Evolutionary conservation across 495 filamentous ascomycete species (phyloP), one percentile per base, ranked within the genome.

Genomic region (Aspergillus asperescens): DNA sequence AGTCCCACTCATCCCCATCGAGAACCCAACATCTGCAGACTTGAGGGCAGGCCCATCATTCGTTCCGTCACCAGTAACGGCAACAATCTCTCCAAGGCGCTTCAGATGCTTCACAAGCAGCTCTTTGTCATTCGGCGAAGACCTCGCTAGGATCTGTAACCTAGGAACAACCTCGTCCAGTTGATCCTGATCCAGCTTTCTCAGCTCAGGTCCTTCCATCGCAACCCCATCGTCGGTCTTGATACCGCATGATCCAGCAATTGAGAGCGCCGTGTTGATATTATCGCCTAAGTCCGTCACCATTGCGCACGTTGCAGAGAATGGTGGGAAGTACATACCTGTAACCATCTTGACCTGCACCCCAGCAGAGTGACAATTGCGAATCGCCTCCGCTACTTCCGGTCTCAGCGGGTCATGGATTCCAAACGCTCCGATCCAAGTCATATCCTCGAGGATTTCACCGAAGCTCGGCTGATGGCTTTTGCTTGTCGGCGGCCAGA

Each of bases 261-360:
- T 80, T 27, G 89, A 89, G 13, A 89, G 94, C 22, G 85, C 72
- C 49, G 86, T 73, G 61, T 95, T 94, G 68, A 47, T 47, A 20
- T 47, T 47, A 16, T 47, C 44, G 19, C 44, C 44, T 47, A n/a
- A n/a, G 20, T n/a, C 5, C 10, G 15, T 46, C 7, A 32, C 16
- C 18, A 18, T 28, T 20, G 8, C 3, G 3, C 5, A 13, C 24
- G 4, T 3, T 12, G 2, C 9, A n/a, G 5, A 20, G 6, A 32
- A 20, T 19, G 18, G 4, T 7, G n/a, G 8, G 27, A 34, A n/a
- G n/a, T 23, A 35, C 19, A 92, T 88, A 29, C 89, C 72, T 9
- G 89, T 95, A 42, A 95, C 89, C 89, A 95, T 95, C 58, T 90
- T 87, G 44, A 93, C 86, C 46, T 87, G 72, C 15, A 94, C 88